phyloP scores from a whole-genome alignment of 164 flowering plant species.

The Sedum album region DNA sequence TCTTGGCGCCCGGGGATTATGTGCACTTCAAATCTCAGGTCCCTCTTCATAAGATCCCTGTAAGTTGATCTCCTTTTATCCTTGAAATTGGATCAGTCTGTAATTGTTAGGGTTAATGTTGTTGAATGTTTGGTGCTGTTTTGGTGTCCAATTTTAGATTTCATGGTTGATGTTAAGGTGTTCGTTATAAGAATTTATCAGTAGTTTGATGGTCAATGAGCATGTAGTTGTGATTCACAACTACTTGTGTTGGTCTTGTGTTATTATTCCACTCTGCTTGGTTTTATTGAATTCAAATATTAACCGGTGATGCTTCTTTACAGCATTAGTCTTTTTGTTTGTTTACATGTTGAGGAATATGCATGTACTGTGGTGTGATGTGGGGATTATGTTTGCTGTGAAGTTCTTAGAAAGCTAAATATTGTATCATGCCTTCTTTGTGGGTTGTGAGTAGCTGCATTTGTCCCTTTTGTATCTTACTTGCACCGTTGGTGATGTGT shows the following conservation, averaged over 20 bases:
- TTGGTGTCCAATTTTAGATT: background rate
- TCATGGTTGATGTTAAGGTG: background rate
- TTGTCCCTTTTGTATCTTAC: no score
- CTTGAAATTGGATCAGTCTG: background rate
- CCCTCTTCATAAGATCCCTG: slow-evolving; percentile 97
- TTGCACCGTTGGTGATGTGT: background rate
- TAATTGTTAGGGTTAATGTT: background rate
- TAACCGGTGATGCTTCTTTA: background rate
- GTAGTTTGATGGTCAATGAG: background rate
- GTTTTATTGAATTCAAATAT: background rate
- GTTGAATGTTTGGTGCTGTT: background rate
- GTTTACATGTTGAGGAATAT: background rate
- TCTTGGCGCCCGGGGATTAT: slow-evolving; percentile 93
- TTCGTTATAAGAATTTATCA: background rate
- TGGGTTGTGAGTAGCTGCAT: no score
- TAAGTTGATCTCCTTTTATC: slow-evolving; percentile 17
- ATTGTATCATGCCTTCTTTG: no score
- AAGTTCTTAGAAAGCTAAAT: no score
- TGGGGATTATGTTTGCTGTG: background rate
- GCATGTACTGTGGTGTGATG: background rate
- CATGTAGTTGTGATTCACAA: background rate
- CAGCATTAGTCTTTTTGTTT: background rate
- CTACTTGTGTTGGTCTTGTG: background rate
- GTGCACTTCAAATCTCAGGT: slow-evolving; percentile 96
- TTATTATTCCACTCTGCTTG: background rate